Percentiles rank a stretch among this genome's conserved stretches.
These are phyloP conservation scores for Elsinoe fawcettii DNA, from an alignment of 2,329 filamentous ascomycete species.

Conservation along the genomic window DNA sequence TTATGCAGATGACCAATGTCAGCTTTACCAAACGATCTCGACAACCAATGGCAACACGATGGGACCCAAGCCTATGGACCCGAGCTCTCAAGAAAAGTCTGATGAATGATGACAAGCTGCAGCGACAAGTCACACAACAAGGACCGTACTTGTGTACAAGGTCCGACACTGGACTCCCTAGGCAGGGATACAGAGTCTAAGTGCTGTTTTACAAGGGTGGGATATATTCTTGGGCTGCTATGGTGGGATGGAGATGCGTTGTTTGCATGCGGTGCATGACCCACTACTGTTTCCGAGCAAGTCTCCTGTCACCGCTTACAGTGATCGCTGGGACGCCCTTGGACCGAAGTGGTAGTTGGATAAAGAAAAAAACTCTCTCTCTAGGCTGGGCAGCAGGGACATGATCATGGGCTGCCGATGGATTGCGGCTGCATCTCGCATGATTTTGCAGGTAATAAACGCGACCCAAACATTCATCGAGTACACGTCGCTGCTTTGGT, in stretches of 20 bases:
- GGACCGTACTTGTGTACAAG: background rate
- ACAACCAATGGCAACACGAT: slow-evolving; percentile 6
- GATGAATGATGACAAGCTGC: slow-evolving; percentile 2
- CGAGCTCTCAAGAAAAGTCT: background rate
- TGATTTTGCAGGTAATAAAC: background rate
- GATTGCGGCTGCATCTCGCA: background rate
- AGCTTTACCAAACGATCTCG: background rate
- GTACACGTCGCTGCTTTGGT: background rate
- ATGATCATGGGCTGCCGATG: background rate
- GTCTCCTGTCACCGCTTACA: background rate
- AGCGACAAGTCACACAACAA: background rate
- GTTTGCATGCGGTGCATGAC: background rate
- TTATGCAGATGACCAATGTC: slow-evolving; percentile 4
- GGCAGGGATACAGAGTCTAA: background rate
- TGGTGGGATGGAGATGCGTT: background rate
- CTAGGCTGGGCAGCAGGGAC: background rate
- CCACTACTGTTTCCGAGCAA: background rate
- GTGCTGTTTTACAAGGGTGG: slow-evolving; percentile 10
- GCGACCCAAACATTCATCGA: background rate
- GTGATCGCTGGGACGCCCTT: slow-evolving; percentile 6
- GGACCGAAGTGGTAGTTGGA: slow-evolving; percentile 7
- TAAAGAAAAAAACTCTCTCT: background rate
- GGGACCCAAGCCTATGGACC: slow-evolving; percentile 4
- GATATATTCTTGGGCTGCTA: slow-evolving; percentile 4
- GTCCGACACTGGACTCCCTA: background rate